Base-by-base conservation (phyloP, 345 rosid genomes). In the Bruguiera sexangula region DNA sequence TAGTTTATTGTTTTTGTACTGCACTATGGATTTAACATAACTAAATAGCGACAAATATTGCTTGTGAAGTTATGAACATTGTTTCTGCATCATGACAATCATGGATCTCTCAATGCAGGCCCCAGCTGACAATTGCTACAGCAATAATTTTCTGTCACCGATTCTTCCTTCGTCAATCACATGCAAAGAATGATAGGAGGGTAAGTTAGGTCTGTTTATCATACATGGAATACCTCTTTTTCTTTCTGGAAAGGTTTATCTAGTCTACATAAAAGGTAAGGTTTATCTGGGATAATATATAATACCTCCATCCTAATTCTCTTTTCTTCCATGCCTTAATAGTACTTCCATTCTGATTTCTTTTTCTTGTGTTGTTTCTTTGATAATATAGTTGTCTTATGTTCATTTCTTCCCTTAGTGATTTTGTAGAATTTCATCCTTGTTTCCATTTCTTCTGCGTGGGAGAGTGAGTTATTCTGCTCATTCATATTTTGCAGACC, bases 61-160 rank as follows among this genome's bases (percentile, higher is more conserved):
- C 15, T 62, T 11, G 22, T 51, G 58, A 60, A 48, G 50, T 29
- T 46, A 20, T 57, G n/a, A 26, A 43, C 32, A 29, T 24, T n/a
- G 34, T 21, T 21, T 22, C 11, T n/a, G 67, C 58, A 21, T 69
- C 21, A 31, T 60, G 64, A 43, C 18, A 51, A 20, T 30, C 26
- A 51, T 52, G 37, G 34, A 70, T 72, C 58, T 65, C 34, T 30
- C n/a, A 16, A 60, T 89, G 84, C 87, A 95, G 99, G 71, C 99
- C 99, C 58, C 99, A 95, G 86, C 86, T 95, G 72, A 95, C 99
- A 26, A 95, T 95, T 72, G 99, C 99, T 50, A 95, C 99, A 39
- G 92, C 99, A 79, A 90, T 95, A 75, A 90, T 95, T 66, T 95
- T 95, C 82, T 95, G 97, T 77, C 97, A 95, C 61, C 87, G 97